phyloP scores from a whole-genome alignment of 2,329 filamentous ascomycete genomes.

The Cercospora sp. region DNA sequence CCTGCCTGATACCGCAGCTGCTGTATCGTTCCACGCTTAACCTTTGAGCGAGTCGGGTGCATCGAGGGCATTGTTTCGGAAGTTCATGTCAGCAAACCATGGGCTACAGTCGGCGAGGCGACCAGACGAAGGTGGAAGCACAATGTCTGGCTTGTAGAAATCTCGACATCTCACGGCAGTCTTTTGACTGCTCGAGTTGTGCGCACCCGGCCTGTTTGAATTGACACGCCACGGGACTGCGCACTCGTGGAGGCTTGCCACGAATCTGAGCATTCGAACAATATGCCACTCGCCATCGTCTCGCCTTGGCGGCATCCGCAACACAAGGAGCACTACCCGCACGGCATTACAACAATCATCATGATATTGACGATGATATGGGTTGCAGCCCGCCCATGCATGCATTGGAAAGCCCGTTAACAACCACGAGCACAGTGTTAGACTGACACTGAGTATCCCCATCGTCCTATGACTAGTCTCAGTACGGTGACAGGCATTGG shows the following conservation, averaged over 20 bases:
- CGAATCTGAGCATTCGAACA: background rate
- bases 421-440: background rate
- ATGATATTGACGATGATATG: background rate
- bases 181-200: too few species aligned
- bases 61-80: background rate
- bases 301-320: background rate
- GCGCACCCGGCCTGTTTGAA: too few species aligned
- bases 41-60: background rate
- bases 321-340: background rate
- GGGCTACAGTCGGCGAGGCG: background rate
- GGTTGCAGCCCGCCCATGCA: background rate
- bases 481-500: background rate
- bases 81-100: background rate
- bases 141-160: too few species aligned
- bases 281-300: background rate
- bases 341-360: background rate
- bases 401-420: background rate
- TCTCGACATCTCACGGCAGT: too few species aligned
- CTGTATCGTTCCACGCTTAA: background rate
- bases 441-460: background rate
- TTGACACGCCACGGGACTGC: too few species aligned
- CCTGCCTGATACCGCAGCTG: background rate
- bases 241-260: too few species aligned
- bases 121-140: too few species aligned
- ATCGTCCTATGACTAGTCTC: background rate